Conservation (phyloP, 2,329 filamentous ascomycete genomes). For the Calonectria multiphialidica region DNA sequence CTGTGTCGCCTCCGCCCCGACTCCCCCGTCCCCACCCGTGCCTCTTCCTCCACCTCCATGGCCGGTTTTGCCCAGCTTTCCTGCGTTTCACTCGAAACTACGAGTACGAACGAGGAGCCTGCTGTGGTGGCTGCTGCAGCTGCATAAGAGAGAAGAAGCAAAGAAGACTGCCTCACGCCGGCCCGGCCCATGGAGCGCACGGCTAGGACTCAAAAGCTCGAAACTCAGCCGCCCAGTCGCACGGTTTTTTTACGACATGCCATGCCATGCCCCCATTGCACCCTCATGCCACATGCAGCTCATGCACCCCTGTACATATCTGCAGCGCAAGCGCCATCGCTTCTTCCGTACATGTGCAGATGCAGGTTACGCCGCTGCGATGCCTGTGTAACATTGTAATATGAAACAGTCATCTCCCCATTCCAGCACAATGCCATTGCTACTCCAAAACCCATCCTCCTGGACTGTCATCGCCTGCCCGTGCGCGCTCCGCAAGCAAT, state of each 20-base stretch:
- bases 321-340: conserved; percentile 17
- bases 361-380: conserved; percentile 7
- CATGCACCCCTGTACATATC: conserved; percentile 3
- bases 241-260: background rate
- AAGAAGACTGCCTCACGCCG: background rate
- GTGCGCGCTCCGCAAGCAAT: background rate
- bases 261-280: background rate
- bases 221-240: conserved; percentile 3
- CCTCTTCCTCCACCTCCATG: conserved; percentile 1
- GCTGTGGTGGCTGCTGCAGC: background rate
- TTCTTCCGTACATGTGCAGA: conserved; percentile 7
- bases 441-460: conserved; percentile 10
- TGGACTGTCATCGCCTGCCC: background rate
- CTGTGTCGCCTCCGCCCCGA: background rate
- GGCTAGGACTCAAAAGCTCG: background rate
- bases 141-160: background rate
- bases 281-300: conserved; percentile 9
- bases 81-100: background rate
- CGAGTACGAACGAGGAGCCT: background rate
- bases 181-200: background rate
- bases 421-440: conserved; percentile 14
- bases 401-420: conserved; percentile 1
- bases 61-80: background rate
- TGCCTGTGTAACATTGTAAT: conserved; percentile 14
- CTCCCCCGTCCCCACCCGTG: conserved; percentile 1